phyloP scores from a whole-genome alignment of 345 rosid genomes.

The Brassica rapa region DNA sequence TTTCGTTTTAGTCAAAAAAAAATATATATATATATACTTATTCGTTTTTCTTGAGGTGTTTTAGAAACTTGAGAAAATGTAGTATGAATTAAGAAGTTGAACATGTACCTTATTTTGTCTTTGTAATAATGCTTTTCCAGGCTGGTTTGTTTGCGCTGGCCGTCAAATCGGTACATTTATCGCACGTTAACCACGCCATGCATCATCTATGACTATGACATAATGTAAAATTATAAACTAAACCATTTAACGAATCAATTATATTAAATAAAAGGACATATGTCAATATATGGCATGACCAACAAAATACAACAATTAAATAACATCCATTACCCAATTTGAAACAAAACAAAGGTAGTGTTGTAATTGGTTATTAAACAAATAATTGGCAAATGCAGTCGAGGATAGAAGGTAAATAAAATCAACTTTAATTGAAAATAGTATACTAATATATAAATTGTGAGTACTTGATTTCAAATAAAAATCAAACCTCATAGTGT shows the following conservation, averaged over 20 bases:
- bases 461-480: slow-evolving; percentile 1
- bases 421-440: neutral
- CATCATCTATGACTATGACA: slow-evolving; percentile 11
- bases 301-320: neutral
- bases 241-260: slow-evolving; percentile 1
- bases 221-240: neutral
- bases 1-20: neutral
- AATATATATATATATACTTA: neutral
- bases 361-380: neutral
- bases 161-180: slow-evolving; percentile 25
- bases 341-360: neutral
- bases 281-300: neutral
- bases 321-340: neutral
- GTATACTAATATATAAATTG: neutral
- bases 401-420: neutral
- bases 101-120: slow-evolving; percentile 18
- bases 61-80: slow-evolving; percentile 3
- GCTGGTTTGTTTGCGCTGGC: slow-evolving; percentile 33
- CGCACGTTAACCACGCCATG: slow-evolving; percentile 20
- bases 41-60: neutral
- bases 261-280: neutral
- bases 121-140: slow-evolving; percentile 29
- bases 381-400: neutral
- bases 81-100: neutral
- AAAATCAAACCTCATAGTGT: slow-evolving; percentile 9